Base-by-base conservation (phyloP, 2,329 filamentous ascomycete genomes). In the Monosporascus sp. region DNA sequence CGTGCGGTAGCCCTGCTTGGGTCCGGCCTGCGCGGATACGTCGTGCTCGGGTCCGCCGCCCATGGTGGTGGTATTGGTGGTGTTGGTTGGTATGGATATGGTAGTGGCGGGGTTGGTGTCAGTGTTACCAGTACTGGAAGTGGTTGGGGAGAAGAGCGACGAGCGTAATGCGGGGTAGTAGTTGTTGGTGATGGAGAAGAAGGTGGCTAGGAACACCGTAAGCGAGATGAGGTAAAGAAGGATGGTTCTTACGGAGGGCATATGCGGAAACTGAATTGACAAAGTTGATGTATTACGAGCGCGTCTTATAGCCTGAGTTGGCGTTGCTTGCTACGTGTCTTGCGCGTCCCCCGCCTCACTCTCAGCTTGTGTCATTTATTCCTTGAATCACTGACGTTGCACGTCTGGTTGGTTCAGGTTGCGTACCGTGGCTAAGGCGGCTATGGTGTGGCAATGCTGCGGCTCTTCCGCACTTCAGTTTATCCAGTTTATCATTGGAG, bases 1-100 rank as follows among this genome's bases (percentile, higher is more conserved):
- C 2, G 85, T 77, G 57, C 83, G 81, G 71, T 82, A 88, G 57
- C 80, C 81, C 54, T 71, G 59, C 41, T 61, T 60, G 51, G 71
- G 70, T 67, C 74, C 73, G 62, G n/a, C n/a, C n/a, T n/a, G n/a
- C n/a, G n/a, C n/a, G n/a, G n/a, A n/a, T n/a, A n/a, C n/a, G n/a
- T n/a, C 81, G 54, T 71, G 59, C 41, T 61, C 60, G 51, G 71
- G 70, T 67, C 74, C 73, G 62, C 74, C 74, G 56, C 73, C 72
- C 75, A 77, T 78, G 48, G 56, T 60, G 49, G 51, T 22, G 51
- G 51, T 51, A 15, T 25, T 50, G 51, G 18, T 46, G 55, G 51
- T 35, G 39, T 35, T 53, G 37, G 47, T 38, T 24, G 50, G 48
- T 25, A 20, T 52, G 27, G 46, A 36, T 17, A 41, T 49, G 39